A percentile compares a stretch with the other conserved stretches of the same genome.
These are phyloP conservation scores for Verticillium nonalfalfae DNA, from an alignment of 2,329 filamentous ascomycete genomes.

Conservation along the genomic window DNA sequence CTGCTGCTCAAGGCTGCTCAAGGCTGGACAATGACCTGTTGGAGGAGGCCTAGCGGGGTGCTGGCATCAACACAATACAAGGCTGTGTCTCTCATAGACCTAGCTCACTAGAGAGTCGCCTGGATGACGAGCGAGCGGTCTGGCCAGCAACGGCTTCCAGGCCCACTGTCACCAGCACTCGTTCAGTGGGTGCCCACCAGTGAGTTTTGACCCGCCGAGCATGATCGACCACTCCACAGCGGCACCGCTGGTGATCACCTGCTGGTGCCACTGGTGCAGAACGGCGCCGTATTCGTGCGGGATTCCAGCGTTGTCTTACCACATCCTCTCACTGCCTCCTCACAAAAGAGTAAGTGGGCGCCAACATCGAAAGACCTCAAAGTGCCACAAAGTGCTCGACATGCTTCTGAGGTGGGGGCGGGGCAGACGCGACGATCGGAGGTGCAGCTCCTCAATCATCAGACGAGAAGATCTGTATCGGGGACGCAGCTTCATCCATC, in stretches of 20 bases:
- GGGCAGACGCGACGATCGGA: neutral
- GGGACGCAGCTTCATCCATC: neutral
- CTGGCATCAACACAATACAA: too few species aligned
- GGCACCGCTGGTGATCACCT: constrained; percentile 12
- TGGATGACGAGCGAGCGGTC: neutral
- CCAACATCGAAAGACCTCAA: neutral
- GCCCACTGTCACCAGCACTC: neutral
- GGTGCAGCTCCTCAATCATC: neutral
- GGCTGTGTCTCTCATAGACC: too few species aligned
- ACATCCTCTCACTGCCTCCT: neutral
- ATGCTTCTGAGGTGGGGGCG: neutral
- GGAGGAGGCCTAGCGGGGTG: neutral
- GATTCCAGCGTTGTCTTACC: neutral
- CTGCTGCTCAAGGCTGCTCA: too few species aligned
- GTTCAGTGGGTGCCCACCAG: neutral
- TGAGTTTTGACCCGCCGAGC: neutral
- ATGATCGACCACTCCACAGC: neutral
- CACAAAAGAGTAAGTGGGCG: neutral
- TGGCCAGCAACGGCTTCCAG: neutral
- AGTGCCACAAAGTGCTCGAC: neutral
- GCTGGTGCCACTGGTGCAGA: neutral
- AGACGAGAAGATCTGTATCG: neutral
- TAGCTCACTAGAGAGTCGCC: neutral
- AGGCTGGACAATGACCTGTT: too few species aligned
- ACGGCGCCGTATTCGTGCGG: constrained; percentile 7